A percentile compares a stretch with the other conserved stretches of the same genome.
phyloP scores from a whole-genome alignment of 306 rosid genomes.

The Dryas alaskensis region DNA sequence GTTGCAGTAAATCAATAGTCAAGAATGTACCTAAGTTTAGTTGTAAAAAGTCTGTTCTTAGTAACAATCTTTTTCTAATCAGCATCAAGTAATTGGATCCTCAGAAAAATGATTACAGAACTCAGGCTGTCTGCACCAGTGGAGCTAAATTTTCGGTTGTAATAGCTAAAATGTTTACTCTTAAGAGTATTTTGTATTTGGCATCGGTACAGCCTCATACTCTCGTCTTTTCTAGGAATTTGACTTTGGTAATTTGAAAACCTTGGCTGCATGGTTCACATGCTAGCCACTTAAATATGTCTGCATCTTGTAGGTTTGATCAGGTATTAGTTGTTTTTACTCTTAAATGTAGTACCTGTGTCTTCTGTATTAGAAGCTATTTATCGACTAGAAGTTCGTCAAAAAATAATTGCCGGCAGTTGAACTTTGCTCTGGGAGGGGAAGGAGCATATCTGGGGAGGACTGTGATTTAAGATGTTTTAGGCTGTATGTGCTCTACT shows the following conservation, averaged over 20 bases:
- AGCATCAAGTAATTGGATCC: constrained; percentile 21
- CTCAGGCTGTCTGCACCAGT: constrained; percentile 27
- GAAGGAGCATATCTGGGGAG: too few relatives aligned
- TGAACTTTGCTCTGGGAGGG: too few relatives aligned
- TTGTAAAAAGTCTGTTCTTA: constrained; percentile 31
- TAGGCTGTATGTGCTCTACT: too few relatives aligned
- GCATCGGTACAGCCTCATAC: background rate
- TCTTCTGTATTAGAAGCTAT: background rate
- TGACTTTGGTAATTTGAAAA: background rate
- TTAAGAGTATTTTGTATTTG: constrained; percentile 4
- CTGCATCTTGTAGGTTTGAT: background rate
- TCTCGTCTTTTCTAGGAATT: background rate
- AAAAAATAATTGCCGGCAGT: too few relatives aligned
- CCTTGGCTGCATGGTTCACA: background rate
- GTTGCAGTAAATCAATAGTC: constrained; percentile 34
- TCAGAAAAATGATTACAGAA: constrained; percentile 10
- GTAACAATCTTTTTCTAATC: constrained; percentile 20
- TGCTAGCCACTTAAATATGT: background rate
- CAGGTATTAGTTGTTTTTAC: background rate
- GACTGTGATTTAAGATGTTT: too few relatives aligned
- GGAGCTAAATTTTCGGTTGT: constrained; percentile 35
- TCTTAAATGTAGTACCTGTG: background rate
- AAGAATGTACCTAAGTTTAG: constrained; percentile 45
- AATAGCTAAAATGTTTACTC: constrained; percentile 26
- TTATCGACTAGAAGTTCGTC: too few relatives aligned